A percentile compares a stretch with the other conserved stretches of the same genome.
Evolutionary conservation across 805 yeast genomes (phyloP).

Genomic region (Candida argentea): DNA sequence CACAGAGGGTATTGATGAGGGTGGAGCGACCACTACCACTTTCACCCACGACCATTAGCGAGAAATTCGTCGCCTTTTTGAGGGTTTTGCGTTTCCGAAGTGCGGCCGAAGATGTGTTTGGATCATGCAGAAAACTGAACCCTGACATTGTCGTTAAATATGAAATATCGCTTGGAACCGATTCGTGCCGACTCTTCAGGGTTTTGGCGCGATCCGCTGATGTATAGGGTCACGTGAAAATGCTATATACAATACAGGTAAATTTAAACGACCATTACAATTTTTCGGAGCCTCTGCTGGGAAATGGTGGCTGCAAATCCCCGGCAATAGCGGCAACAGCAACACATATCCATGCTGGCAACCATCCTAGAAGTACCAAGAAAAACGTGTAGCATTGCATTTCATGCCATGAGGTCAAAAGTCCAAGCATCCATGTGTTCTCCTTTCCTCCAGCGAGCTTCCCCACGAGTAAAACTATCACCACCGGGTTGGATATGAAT

Average conservation of each 20-base stretch:
- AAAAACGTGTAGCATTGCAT: conserved; percentile 84
- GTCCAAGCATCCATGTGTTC: conserved; percentile 40
- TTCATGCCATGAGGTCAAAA: conserved; percentile 55
- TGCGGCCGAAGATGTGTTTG: conserved; percentile 28
- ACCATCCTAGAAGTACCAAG: conserved; percentile 64
- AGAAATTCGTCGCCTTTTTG: conserved; percentile 78
- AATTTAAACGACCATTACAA: background rate
- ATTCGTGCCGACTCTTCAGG: no score
- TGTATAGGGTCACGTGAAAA: background rate
- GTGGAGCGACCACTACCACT: conserved; percentile 89
- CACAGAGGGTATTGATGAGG: conserved; percentile 83
- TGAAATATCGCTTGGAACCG: no score
- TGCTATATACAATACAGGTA: background rate
- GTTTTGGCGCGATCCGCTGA: background rate
- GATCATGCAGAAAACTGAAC: conserved; percentile 8
- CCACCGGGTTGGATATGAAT: conserved; percentile 43
- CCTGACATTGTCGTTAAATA: no score
- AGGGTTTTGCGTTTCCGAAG: conserved; percentile 62
- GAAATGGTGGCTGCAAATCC: conserved; percentile 11
- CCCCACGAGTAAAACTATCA: conserved; percentile 16
- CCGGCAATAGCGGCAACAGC: conserved; percentile 21
- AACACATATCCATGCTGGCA: conserved; percentile 63
- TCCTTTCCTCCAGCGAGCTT: no score
- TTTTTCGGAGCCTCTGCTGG: no score
- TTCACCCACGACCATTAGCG: conserved; percentile 80